Conservation (phyloP, 2,329 filamentous ascomycete species). For the Xylariales sp. region DNA sequence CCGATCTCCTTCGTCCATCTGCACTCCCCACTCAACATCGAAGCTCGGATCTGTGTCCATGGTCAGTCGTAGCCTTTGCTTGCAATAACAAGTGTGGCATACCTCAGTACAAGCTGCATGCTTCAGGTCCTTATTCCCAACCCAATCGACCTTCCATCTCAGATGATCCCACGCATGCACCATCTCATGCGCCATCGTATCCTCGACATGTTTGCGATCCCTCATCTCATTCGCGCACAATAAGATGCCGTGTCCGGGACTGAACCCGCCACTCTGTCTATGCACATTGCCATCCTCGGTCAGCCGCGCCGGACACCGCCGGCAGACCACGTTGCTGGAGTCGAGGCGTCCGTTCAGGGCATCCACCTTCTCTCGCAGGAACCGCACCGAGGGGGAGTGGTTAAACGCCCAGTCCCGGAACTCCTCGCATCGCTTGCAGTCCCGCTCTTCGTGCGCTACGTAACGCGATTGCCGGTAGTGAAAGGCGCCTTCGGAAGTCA, state of each 20-base stretch:
- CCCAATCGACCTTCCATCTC: constrained; percentile 83
- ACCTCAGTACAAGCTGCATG: constrained; percentile 96
- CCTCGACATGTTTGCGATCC: constrained; percentile 77
- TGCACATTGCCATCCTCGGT: constrained; percentile 57
- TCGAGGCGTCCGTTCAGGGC: constrained; percentile 75
- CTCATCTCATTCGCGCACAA: constrained; percentile 90
- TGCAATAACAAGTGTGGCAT: constrained; percentile 22
- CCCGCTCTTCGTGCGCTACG: constrained; percentile 66
- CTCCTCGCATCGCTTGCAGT: constrained; percentile 77
- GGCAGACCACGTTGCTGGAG: constrained; percentile 72
- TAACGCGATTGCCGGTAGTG: constrained; percentile 77
- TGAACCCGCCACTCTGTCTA: constrained; percentile 74
- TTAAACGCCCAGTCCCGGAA: constrained; percentile 79
- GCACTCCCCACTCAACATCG: constrained; percentile 90
- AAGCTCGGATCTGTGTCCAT: constrained; percentile 71
- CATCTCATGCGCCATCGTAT: constrained; percentile 96
- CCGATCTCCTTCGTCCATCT: constrained; percentile 84
- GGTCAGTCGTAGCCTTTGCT: too few relatives aligned
- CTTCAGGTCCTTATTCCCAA: constrained; percentile 64
- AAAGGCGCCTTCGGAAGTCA: constrained; percentile 63
- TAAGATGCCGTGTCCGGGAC: constrained; percentile 79
- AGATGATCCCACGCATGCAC: constrained; percentile 94
- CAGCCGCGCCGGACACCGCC: constrained; percentile 63
- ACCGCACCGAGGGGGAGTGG: constrained; percentile 82
- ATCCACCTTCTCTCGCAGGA: constrained; percentile 75